Base-by-base conservation (phyloP, 23 red algal species). In the Porphyridium purpureum region DNA sequence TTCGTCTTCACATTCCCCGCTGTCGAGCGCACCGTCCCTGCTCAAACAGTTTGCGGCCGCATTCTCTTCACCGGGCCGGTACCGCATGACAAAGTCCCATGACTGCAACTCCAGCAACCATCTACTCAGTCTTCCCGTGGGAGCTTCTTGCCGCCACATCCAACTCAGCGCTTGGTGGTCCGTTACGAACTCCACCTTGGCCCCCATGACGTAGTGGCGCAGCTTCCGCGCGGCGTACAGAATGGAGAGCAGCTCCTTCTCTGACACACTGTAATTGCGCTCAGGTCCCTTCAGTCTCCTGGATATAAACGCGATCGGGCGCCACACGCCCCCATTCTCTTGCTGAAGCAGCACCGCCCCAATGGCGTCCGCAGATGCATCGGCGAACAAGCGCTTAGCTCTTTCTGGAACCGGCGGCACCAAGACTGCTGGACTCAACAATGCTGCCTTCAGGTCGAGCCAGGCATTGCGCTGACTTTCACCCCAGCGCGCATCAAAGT, bases 231-330 rank as follows among this genome's bases (percentile, higher is more conserved):
- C 6, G 5, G 59, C 20, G 49, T 1, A 75, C 0, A 75, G 0
- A 9, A 69, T 60, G 27, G 52, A 59, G 7, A 67, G 49, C 26
- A 31, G 33, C 25, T 80, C 21, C 21, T 30, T 67, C 38, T 80
- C 40, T 6, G 21, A 11, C 1, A 24, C 48, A 5, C 21, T 60
- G 31, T 69, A 67, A 22, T 62, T 59, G 5, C 17, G 21, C 4
- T 61, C 50, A 0, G 40, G 26, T 9, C 7, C 32, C 33, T 0
- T 59, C 19, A 81, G 33, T 7, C 31, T 4, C 15, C 63, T 7
- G 24, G 50, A 47, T 30, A 44, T 35, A 52, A 56, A 81, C 0
- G 17, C 54, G 28, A 81, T 19, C 3, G 62, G 63, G n/a, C n/a
- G n/a, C n/a, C n/a, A n/a, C n/a, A n/a, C n/a, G n/a, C n/a, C n/a